phyloP scores from a whole-genome alignment of 331 rosid genomes.

The Phaseolus coccineus region DNA sequence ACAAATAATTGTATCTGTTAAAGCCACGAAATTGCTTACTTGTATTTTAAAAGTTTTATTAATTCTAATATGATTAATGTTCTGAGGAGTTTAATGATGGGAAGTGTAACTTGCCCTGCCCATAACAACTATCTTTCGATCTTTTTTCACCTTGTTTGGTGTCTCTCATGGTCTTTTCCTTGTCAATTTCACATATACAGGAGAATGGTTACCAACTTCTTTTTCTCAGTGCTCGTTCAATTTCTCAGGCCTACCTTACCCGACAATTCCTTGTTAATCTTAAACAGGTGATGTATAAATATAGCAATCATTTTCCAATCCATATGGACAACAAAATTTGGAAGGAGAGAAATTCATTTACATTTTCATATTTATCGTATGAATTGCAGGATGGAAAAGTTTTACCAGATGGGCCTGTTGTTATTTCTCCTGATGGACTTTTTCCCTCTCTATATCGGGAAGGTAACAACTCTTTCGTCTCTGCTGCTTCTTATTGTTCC shows the following conservation, averaged over 20 bases:
- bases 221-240: conserved; percentile 97
- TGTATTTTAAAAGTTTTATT: not conserved
- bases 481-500: conserved; percentile 10
- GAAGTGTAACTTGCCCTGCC: conserved; percentile 5
- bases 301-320: conserved; percentile 35
- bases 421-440: conserved; percentile 98
- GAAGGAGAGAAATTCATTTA: conserved; percentile 7
- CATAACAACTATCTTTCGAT: conserved; percentile 3
- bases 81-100: conserved; percentile 18
- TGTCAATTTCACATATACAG: conserved; percentile 56
- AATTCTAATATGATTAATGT: conserved; percentile 12
- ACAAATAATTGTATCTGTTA: conserved; percentile 34
- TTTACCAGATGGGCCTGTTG: conserved; percentile 95
- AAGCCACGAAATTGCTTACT: conserved; percentile 34
- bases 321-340: not conserved
- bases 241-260: conserved; percentile 87
- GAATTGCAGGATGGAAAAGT: conserved; percentile 83
- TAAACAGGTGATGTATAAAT: conserved; percentile 73
- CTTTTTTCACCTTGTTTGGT: conserved; percentile 10
- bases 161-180: conserved; percentile 1
- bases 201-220: conserved; percentile 96
- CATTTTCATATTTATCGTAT: conserved; percentile 38
- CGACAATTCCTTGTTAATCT: conserved; percentile 89
- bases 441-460: conserved; percentile 96
- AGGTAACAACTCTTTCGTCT: conserved; percentile 60